Percentiles rank a stretch among this genome's conserved stretches.
Evolutionary conservation across 306 rosid genomes (phyloP).

Genomic region (Datisca glomerata): DNA sequence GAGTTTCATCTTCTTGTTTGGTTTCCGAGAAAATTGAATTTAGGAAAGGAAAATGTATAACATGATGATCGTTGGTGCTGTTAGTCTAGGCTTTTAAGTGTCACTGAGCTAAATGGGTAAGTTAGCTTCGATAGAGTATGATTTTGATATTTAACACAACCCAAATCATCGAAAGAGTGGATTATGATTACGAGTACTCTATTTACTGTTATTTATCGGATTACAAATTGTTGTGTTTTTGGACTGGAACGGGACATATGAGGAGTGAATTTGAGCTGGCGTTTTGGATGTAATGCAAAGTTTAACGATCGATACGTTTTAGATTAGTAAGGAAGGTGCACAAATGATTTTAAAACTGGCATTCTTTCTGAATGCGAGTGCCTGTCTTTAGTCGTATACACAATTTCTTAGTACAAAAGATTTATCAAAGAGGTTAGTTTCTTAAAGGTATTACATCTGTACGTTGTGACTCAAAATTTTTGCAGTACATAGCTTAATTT

Average conservation of each 20-base stretch:
- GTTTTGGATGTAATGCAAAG: background rate
- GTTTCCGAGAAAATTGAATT: conserved; percentile 1
- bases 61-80: background rate
- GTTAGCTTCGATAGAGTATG: conserved; percentile 1
- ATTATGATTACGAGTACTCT: background rate
- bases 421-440: conserved; percentile 1
- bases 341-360: background rate
- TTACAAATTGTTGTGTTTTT: too few species aligned
- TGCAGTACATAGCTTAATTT: background rate
- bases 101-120: background rate
- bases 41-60: conserved; percentile 1
- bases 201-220: background rate
- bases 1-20: background rate
- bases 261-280: too few species aligned
- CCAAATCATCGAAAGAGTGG: background rate
- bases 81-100: background rate
- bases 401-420: background rate
- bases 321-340: conserved; percentile 2
- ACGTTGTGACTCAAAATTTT: background rate
- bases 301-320: background rate
- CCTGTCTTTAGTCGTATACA: background rate
- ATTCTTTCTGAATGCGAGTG: background rate
- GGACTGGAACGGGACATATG: too few species aligned
- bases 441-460: background rate
- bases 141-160: too few species aligned